Base-by-base conservation (phyloP, 2,329 filamentous ascomycete species). In the Exophiala sp. region DNA sequence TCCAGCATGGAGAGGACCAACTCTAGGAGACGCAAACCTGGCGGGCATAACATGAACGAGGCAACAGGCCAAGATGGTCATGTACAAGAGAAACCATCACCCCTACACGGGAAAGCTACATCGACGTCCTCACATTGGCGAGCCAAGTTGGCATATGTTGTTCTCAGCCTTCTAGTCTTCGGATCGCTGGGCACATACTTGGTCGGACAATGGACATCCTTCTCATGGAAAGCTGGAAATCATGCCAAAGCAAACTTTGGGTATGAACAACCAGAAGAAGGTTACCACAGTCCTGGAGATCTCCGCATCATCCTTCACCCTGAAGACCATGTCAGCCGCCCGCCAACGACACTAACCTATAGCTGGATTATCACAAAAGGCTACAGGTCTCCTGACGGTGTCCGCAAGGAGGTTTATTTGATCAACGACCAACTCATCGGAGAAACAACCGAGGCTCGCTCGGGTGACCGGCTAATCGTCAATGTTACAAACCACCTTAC, bases 371-470 rank as follows among this genome's bases (percentile, higher is more conserved):
- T 79, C 12, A 75, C 70, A 2, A 66, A 68, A 14, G 70, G 59
- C 1, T 34, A 63, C 24, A 64, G 68, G n/a, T 67, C 69, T 2
- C 76, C 76, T 9, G 78, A 82, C 61, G 78, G 79, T 0, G 78
- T 81, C 1, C 56, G 66, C n/a, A 79, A 79, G 59, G 59, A 62
- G 0, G 69, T 80, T 3, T 78, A 77, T 29, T 46, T 61, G 8
- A 72, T 82, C 54, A 81, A 82, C 58, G 72, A 72, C 74, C 36
- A 21, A 1, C 78, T 79, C 52, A 77, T 77, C 1, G 78, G 78
- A 3, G 77, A 78, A 5, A 76, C 72, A 0, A 67, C 80, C 21
- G 77, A 79, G 63, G 71, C 69, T 7, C 71, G 75, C 9, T 70
- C 75, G 0, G 76, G 77, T 8, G 77, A 79, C 63, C 70, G 62